Evolutionary conservation across 129 eudicot species (phyloP), one percentile per base, ranked within the genome.

Genomic region (Flaveria linearis): DNA sequence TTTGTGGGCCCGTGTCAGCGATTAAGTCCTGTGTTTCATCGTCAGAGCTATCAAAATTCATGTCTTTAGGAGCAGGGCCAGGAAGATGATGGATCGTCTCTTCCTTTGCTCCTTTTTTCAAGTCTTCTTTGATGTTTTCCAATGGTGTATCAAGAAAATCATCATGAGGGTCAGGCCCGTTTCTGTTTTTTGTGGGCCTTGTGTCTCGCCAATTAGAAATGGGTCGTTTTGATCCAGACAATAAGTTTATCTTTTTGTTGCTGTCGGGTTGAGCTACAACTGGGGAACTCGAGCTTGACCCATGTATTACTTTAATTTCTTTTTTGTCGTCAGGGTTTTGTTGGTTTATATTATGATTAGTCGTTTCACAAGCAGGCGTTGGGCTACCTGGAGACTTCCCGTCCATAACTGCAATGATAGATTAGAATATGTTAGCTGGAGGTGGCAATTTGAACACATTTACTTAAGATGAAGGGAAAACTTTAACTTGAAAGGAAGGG

Each of bases 71-170:
- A 77, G 39, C 83, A 20, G 87, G 86, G 25, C 75, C 76, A 25
- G 88, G 85, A 75, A 77, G 71, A 64, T 79, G 82, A n/a, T 55
- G 82, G 51, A 78, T 68, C 62, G 66, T 82, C 64, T 86, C 92
- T 58, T 86, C 91, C 60, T 83, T 86, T 66, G 17, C 67, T 71
- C 69, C 74, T 68, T 87, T 91, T 63, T 81, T 84, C 47, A 83
- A 22, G 69, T 86, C 89, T 58, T 75, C 84, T 76, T 87, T 88
- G 60, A 94, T 84, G 76, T 89, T 94, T 69, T 94, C 96, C 73
- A 85, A 73, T 41, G 98, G 98, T 17, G 98, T 94, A 65, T 94
- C 93, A 51, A 94, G 86, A 82, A 94, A 94, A 80, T 94, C 97
- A 78, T 94, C 98, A 72, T 94, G 97, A 0, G 86, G 97, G 76